These are phyloP conservation scores for Candida sanyaensis DNA, from an alignment of 1,139 yeast species.

Conservation along the genomic window DNA sequence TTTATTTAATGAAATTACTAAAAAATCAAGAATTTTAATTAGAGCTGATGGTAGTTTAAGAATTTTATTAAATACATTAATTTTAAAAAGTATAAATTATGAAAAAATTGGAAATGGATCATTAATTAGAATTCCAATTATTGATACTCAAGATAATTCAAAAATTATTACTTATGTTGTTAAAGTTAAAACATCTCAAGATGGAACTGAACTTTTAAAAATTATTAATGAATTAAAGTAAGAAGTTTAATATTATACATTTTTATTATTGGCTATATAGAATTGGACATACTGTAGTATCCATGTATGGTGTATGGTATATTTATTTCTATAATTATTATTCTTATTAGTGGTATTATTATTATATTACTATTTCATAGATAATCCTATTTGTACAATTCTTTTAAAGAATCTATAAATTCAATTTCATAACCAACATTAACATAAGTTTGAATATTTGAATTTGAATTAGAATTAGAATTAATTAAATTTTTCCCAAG, in stretches of 20 bases:
- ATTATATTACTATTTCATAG: no score
- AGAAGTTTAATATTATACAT: no score
- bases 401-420: conserved; percentile 44
- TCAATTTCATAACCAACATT: conserved; percentile 53
- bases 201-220: conserved; percentile 63
- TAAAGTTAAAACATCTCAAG: conserved; percentile 67
- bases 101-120: conserved; percentile 59
- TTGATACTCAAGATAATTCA: conserved; percentile 38
- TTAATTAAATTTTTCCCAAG: conserved; percentile 20
- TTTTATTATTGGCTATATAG: no score
- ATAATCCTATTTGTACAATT: conserved; percentile 12
- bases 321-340: no score
- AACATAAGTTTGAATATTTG: conserved; percentile 23
- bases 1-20: conserved; percentile 55
- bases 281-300: no score
- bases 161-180: conserved; percentile 60
- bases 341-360: no score
- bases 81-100: conserved; percentile 56
- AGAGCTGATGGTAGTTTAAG: conserved; percentile 90
- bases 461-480: no score
- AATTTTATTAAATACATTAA: conserved; percentile 67
- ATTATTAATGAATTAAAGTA: conserved; percentile 49
- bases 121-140: conserved; percentile 59
- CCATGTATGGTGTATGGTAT: no score
- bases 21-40: conserved; percentile 69